Conservation (phyloP, 2,329 filamentous ascomycete species). For the Fusarium albidum region DNA sequence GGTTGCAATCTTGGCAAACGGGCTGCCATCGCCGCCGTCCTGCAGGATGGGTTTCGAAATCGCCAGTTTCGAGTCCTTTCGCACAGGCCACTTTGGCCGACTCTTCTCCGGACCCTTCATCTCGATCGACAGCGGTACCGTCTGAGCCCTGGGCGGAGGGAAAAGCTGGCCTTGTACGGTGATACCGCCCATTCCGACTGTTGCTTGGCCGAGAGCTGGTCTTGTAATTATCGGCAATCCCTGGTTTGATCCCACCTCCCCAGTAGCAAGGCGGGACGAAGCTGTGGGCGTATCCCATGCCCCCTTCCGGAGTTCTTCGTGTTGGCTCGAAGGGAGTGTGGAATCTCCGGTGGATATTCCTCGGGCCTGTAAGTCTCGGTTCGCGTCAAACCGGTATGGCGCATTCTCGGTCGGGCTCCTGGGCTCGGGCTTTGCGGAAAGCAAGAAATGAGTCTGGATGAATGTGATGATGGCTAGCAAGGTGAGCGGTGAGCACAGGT, state of each 20-base stretch:
- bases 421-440: slow-evolving; percentile 6
- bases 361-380: slow-evolving; percentile 26
- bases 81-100: slow-evolving; percentile 38
- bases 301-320: slow-evolving; percentile 58
- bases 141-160: slow-evolving; percentile 48
- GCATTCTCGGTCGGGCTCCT: slow-evolving; percentile 6
- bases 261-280: neutral
- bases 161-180: slow-evolving; percentile 53
- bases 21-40: slow-evolving; percentile 47
- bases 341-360: slow-evolving; percentile 51
- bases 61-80: slow-evolving; percentile 48
- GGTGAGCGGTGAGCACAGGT: slow-evolving; percentile 10
- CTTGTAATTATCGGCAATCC: slow-evolving; percentile 50
- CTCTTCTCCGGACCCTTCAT: slow-evolving; percentile 25
- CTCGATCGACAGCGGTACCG: slow-evolving; percentile 30
- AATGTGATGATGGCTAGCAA: slow-evolving; percentile 46
- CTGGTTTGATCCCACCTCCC: slow-evolving; percentile 26
- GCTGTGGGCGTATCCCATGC: slow-evolving; percentile 38
- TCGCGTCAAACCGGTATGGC: slow-evolving; percentile 14
- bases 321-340: slow-evolving; percentile 55
- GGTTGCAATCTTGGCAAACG: slow-evolving; percentile 56
- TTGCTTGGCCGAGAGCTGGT: slow-evolving; percentile 47
- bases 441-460: slow-evolving; percentile 39
- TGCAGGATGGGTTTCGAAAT: slow-evolving; percentile 61
- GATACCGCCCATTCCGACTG: slow-evolving; percentile 48